phyloP scores from a whole-genome alignment of 345 rosid genomes.

The Nephelium lappaceum region DNA sequence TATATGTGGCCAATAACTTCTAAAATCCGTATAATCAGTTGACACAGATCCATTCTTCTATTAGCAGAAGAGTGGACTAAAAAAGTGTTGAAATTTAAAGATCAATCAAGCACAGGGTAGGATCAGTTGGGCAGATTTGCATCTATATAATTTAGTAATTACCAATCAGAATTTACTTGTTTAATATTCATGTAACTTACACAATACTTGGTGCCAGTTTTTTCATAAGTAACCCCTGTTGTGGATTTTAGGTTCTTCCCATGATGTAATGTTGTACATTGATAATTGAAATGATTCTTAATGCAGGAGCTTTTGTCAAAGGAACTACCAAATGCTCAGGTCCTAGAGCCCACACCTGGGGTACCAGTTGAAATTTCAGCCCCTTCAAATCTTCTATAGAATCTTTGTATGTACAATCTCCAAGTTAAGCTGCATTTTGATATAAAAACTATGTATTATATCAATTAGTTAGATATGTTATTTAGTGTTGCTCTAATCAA shows the following conservation, averaged over 20 bases:
- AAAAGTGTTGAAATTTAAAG: background rate
- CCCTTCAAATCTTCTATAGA: conserved; percentile 22
- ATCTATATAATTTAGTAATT: background rate
- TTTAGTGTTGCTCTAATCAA: background rate
- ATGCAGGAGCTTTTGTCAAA: conserved; percentile 65
- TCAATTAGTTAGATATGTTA: background rate
- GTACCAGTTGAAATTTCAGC: conserved; percentile 58
- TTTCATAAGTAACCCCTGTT: background rate
- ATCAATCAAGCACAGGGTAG: background rate
- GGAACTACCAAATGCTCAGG: conserved; percentile 67
- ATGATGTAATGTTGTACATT: background rate
- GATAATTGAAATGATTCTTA: background rate
- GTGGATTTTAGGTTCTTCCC: background rate
- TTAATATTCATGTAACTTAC: background rate
- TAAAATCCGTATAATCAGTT: background rate
- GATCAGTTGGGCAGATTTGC: background rate
- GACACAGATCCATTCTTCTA: background rate
- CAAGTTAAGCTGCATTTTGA: background rate
- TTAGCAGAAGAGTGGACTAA: background rate
- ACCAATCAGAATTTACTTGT: background rate
- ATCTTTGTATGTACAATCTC: background rate
- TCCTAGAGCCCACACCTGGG: conserved; percentile 73
- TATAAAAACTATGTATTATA: conserved; percentile 2
- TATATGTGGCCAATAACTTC: background rate
- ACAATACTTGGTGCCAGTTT: background rate